phyloP scores from a whole-genome alignment of 257 asterid genomes.

The Nicotiana sylvestris region DNA sequence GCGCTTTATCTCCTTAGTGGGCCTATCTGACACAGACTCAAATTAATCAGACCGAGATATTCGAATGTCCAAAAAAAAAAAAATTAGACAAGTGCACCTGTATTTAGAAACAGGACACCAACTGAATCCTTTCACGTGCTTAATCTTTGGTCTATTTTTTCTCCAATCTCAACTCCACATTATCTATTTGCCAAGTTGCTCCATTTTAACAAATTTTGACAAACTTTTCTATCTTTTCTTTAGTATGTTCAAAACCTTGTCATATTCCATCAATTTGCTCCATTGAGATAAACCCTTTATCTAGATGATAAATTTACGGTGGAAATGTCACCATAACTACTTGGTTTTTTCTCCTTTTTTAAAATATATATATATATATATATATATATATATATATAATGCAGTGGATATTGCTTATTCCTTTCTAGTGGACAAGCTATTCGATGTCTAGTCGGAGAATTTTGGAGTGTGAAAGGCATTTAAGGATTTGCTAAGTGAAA shows the following conservation, averaged over 20 bases:
- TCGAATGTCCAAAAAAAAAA: neutral
- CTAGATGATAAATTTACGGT: neutral
- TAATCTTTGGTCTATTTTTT: neutral
- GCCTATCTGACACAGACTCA: neutral
- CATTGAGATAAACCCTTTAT: neutral
- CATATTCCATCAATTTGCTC: conserved; percentile 1
- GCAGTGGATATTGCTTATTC: neutral
- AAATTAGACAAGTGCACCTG: neutral
- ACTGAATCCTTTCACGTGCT: neutral
- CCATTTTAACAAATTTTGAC: neutral
- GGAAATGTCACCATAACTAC: neutral
- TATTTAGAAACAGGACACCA: neutral
- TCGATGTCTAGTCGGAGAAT: neutral
- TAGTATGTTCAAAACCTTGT: conserved; percentile 5
- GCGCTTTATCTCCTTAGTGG: neutral
- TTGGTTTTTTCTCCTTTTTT: neutral
- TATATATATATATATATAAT: neutral
- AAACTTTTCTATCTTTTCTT: neutral
- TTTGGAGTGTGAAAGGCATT: neutral
- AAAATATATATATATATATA: neutral
- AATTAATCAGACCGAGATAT: neutral
- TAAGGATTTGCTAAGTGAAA: neutral
- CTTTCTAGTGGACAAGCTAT: neutral
- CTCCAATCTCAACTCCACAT: neutral
- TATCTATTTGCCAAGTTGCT: neutral